phyloP scores from a whole-genome alignment of 306 rosid genomes.

The Sicyos edulis region DNA sequence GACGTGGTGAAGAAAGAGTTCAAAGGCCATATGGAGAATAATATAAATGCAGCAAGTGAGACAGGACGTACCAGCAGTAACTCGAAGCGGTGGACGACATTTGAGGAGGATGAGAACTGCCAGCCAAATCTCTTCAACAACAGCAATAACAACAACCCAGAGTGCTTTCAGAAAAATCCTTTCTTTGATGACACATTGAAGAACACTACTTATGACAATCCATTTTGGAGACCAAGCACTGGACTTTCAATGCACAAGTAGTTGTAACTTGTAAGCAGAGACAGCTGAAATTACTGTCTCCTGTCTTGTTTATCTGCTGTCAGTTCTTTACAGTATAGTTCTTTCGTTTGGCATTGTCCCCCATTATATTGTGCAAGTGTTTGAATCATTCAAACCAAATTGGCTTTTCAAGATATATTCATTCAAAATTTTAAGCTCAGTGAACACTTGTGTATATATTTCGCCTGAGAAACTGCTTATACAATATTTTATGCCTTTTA shows the following conservation, averaged over 20 bases:
- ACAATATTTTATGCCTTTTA: too few relatives aligned
- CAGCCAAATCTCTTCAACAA: slow-evolving; percentile 71
- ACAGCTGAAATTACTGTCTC: neutral
- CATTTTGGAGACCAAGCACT: slow-evolving; percentile 37
- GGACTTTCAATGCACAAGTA: slow-evolving; percentile 23
- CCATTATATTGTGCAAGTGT: neutral
- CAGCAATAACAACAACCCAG: slow-evolving; percentile 12
- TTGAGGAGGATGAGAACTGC: slow-evolving; percentile 62
- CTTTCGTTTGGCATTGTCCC: neutral
- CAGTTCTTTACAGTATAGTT: neutral
- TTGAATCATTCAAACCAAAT: slow-evolving; percentile 8
- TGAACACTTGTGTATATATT: neutral
- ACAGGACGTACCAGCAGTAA: slow-evolving; percentile 32
- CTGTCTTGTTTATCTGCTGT: neutral
- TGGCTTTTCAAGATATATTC: neutral
- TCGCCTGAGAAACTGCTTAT: neutral
- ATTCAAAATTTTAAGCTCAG: neutral
- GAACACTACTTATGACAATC: slow-evolving; percentile 33
- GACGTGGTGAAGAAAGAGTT: slow-evolving; percentile 80
- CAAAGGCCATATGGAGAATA: slow-evolving; percentile 62
- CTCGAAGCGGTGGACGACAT: slow-evolving; percentile 66
- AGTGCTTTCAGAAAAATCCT: slow-evolving; percentile 31
- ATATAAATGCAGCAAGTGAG: slow-evolving; percentile 46
- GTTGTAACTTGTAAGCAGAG: neutral
- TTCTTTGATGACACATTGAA: slow-evolving; percentile 21